phyloP scores from a whole-genome alignment of 306 rosid genomes.

The Fragaria vesca region DNA sequence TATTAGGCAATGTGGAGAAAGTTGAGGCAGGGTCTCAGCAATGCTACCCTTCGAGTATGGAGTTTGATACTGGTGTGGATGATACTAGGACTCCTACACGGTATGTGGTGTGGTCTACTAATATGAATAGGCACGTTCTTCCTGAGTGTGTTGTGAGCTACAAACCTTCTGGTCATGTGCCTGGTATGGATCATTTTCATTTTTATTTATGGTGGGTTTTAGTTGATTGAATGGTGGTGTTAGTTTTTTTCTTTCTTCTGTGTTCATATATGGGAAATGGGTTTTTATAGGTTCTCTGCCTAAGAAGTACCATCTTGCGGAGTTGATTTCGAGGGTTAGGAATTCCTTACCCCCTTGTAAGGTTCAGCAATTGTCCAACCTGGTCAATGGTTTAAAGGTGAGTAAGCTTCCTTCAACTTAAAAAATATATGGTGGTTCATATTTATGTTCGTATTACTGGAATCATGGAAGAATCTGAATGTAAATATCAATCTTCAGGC shows the following conservation, averaged over 20 bases:
- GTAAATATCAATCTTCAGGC: slow-evolving; percentile 33
- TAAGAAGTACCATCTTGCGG: slow-evolving; percentile 15
- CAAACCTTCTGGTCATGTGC: slow-evolving; percentile 29
- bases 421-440: not conserved
- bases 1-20: slow-evolving; percentile 59
- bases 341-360: slow-evolving; percentile 37
- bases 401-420: slow-evolving; percentile 4
- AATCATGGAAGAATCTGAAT: not conserved
- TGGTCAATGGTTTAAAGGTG: slow-evolving; percentile 40
- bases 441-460: not conserved
- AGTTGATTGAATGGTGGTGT: not conserved
- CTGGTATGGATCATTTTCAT: slow-evolving; percentile 25
- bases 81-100: slow-evolving; percentile 48
- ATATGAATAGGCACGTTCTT: slow-evolving; percentile 52
- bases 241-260: not conserved
- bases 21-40: slow-evolving; percentile 45
- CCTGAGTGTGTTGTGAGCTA: slow-evolving; percentile 59
- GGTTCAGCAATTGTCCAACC: slow-evolving; percentile 30
- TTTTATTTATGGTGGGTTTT: not conserved
- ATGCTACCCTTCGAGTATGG: slow-evolving; percentile 38
- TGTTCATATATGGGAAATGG: not conserved
- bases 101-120: slow-evolving; percentile 55
- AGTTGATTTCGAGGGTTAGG: slow-evolving; percentile 41
- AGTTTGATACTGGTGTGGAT: slow-evolving; percentile 57
- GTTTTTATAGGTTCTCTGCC: slow-evolving; percentile 9